phyloP scores from a whole-genome alignment of 2,329 filamentous ascomycete species.

The Ramularia endophylla region DNA sequence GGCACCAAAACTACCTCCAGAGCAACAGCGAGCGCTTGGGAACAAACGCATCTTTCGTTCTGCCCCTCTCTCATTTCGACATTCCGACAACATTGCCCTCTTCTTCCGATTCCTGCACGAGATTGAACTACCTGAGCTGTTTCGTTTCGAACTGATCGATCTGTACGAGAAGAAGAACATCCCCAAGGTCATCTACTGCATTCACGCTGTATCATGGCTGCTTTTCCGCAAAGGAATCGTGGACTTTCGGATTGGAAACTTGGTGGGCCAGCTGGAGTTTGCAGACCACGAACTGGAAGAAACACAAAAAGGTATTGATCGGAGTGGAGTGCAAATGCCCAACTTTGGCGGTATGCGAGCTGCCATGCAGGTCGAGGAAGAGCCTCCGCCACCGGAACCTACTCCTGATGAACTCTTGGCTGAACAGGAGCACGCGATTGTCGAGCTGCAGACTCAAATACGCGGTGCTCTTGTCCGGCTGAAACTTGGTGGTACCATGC shows the following conservation, averaged over 20 bases:
- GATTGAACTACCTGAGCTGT: slow-evolving; percentile 87
- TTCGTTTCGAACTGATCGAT: slow-evolving; percentile 94
- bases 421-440: slow-evolving; percentile 65
- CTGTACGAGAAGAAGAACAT: slow-evolving; percentile 99
- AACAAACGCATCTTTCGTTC: slow-evolving; percentile 71
- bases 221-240: slow-evolving; percentile 92
- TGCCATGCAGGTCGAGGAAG: slow-evolving; percentile 81
- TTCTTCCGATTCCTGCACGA: slow-evolving; percentile 94
- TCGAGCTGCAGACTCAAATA: slow-evolving; percentile 81
- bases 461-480: slow-evolving; percentile 75
- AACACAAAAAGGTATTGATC: slow-evolving; percentile 94
- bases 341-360: slow-evolving; percentile 97
- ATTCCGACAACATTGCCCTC: slow-evolving; percentile 95
- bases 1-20: slow-evolving; percentile 63
- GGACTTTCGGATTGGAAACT: slow-evolving; percentile 90
- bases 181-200: slow-evolving; percentile 98
- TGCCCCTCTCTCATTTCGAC: slow-evolving; percentile 80
- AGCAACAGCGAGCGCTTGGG: slow-evolving; percentile 27
- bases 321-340: slow-evolving; percentile 90
- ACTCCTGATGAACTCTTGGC: slow-evolving; percentile 81
- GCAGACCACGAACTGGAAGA: slow-evolving; percentile 96
- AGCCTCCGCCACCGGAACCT: slow-evolving; percentile 69
- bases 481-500: slow-evolving; percentile 75
- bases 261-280: slow-evolving; percentile 94
- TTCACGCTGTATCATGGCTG: slow-evolving; percentile 96